Base-by-base conservation (phyloP, 768 basidiomycete genomes). In the Stropharia rugosoannulata region DNA sequence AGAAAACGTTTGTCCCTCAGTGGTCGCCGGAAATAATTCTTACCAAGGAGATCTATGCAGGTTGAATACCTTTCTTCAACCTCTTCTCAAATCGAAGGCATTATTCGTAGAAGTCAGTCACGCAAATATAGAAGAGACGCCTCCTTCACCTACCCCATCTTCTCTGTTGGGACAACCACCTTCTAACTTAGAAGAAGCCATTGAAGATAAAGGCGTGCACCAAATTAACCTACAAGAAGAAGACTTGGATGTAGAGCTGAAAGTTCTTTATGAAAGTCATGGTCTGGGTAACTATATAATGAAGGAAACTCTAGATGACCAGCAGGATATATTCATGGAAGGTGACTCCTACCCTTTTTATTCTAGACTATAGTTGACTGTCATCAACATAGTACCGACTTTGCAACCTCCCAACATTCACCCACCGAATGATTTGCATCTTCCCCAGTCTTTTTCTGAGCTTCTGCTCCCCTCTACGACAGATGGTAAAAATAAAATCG, bases 241-340 rank as follows among this genome's bases (percentile, higher is more conserved):
- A 10, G 65, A 58, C 37, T 58, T 78, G 18, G 70, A 75, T 25
- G 47, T 58, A 9, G 69, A 70, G 18, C 41, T 81, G 2, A 62
- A 61, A 43, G 64, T 51, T 16, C 63, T 80, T 15, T 80, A 64
- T 37, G 56, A 48, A 12, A 59, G 55, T 7, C 53, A 55, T 36
- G 49, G 72, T 29, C 56, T 51, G 44, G 56, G 66, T 56, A 67
- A 73, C 13, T 62, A 77, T 42, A 81, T 90, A 25, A 65, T 85
- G 59, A 73, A 80, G 45, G 87, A 87, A 59, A 75, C 67, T 52
- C 58, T 89, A 10, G 81, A 85, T 55, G 81, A 82, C 22, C 77
- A 74, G 48, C 73, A 75, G 7, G 65, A 57, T 36, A 59, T 77
- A 55, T 63, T 86, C 19, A 85, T 87, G 83, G 82, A 86, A 48